Base-by-base conservation (phyloP, 768 basidiomycete species). In the Pulveroboletus sp. region DNA sequence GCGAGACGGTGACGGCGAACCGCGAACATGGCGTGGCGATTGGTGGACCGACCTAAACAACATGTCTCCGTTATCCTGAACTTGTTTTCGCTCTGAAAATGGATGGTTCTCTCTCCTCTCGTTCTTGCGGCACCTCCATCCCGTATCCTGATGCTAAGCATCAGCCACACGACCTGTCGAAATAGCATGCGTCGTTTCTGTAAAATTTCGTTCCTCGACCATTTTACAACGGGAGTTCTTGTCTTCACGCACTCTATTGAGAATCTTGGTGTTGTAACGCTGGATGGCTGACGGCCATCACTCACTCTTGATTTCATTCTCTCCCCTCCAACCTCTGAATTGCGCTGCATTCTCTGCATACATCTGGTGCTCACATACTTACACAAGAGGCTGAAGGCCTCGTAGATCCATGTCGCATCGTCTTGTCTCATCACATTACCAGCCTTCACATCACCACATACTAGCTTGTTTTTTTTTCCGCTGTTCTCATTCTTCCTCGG, bases 371-470 rank as follows among this genome's bases (percentile, higher is more conserved):
- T 60, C 29, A 52, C 58, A 56, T 63, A 68, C 59, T 68, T 44
- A 66, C 65, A 57, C 45, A 35, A 17, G 42, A 43, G 67, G 67
- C 67, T 70, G 39, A 68, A 70, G 67, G 67, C 67, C 63, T 56
- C 49, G 45, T 65, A 65, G 61, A 67, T 52, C 38, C 58, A 52
- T 51, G 34, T 49, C 53, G 44, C 56, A 64, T 58, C 44, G 50
- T 53, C 27, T 34, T 6, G 40, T 17, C 39, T 41, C 54, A 39
- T 44, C 56, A 49, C 51, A 54, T 58, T 55, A 64, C 53, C 58
- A 51, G 45, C 35, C 45, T n/a, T 50, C 47, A 13, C 50, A 58
- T 53, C 27, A 63, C 63, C 57, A 49, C 49, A 53, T 54, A 51
- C 37, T 43, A 57, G 53, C 56, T 59, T 56, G 57, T 62, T 45